Base-by-base conservation (phyloP, 768 basidiomycete genomes). In the Cyathus striatus region DNA sequence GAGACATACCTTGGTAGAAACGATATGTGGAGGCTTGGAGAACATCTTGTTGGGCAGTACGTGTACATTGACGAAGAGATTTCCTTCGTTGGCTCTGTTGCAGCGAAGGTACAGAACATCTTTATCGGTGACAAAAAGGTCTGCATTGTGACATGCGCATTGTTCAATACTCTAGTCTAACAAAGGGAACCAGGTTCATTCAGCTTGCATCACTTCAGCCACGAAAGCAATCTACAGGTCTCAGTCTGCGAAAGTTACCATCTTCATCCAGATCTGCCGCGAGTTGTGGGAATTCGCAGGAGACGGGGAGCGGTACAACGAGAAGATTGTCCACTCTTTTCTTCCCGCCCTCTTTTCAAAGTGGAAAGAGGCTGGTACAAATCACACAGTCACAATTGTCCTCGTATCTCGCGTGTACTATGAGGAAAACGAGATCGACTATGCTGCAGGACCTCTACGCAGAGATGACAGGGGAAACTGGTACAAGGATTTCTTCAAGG, bases 301-400 rank as follows among this genome's bases (percentile, higher is more conserved):
- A 25, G 96, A 98, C 48, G 96, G 96, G 18, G 93, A 96, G 60
- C 80, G 94, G 4, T 92, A 86, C 63, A 86, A 90, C 57, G 96
- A 98, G 60, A 98, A 98, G 66, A 88, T 95, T n/a, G 86, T 95
- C 2, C 93, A 97, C 58, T 90, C 93, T 3, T 97, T 97, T 67
- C 78, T 99, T 6, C 93, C 95, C 1, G 78, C 86, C 12, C 75
- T 98, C 3, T 93, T 97, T 53, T 61, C 75, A 9, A 85, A 82
- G 48, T 98, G 93, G 93, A 70, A 76, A 35, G 82, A 86, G 43
- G 75, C 83, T 3, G 81, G 83, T 25, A 90, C 95, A 21, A 94
- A 92, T 41, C 96, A 99, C 55, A 88, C 85, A 6, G 87, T 95
- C 43, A 93, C 93, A 14, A 88, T 99, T 51, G 90, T 97, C 42